Evolutionary conservation across 495 filamentous ascomycete species (phyloP).

Genomic region (Evernia prunastri): DNA sequence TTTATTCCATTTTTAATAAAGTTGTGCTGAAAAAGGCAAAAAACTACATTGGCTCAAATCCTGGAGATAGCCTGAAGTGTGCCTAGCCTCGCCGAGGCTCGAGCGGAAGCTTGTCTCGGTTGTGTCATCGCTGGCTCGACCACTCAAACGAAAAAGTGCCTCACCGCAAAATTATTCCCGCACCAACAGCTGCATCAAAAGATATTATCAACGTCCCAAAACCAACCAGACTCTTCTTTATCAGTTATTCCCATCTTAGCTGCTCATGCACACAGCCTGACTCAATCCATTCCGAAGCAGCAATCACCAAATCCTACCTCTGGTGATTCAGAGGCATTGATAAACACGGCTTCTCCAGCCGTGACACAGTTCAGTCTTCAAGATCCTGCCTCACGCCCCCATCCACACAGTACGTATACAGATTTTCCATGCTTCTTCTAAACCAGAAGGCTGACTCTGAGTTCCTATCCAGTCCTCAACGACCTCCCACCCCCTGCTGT

Average conservation of each 20-base stretch:
- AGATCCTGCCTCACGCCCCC: conserved; percentile 62
- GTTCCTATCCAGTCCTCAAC: conserved; percentile 41
- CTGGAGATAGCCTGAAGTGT: no score
- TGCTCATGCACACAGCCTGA: conserved; percentile 8
- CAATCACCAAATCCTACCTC: neutral
- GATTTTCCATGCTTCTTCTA: conserved; percentile 18
- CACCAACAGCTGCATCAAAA: neutral
- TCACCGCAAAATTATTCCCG: conserved; percentile 5
- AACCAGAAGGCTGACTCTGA: neutral
- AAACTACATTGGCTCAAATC: no score
- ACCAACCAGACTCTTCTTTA: neutral
- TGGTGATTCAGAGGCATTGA: neutral
- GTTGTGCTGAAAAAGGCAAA: no score
- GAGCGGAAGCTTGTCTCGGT: neutral
- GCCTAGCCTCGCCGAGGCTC: no score
- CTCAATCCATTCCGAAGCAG: neutral
- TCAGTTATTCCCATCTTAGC: neutral
- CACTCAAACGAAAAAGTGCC: neutral
- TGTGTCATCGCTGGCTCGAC: neutral
- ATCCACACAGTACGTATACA: conserved; percentile 39
- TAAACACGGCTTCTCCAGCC: conserved; percentile 67
- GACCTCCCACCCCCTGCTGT: conserved; percentile 67
- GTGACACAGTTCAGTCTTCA: conserved; percentile 61
- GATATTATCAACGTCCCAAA: neutral
- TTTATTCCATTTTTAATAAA: no score